These are phyloP conservation scores for Dactylellina parvicollis DNA, from an alignment of 2,329 filamentous ascomycete genomes.

Conservation along the genomic window DNA sequence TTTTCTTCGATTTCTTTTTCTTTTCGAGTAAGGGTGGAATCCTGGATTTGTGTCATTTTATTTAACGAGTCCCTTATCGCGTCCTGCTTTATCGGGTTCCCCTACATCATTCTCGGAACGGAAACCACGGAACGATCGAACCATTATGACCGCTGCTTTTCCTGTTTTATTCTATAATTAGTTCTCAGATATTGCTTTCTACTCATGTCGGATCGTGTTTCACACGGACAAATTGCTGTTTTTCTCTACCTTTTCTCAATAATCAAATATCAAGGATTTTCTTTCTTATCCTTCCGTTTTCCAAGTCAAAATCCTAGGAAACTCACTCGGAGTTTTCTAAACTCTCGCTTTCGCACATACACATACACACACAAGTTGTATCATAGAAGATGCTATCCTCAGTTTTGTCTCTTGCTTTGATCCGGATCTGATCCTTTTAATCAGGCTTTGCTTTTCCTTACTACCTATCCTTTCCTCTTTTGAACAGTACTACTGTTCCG, in stretches of 20 bases:
- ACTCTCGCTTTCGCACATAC: too few species aligned
- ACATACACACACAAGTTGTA: conserved; percentile 38
- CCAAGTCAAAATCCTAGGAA: not conserved
- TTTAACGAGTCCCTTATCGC: conserved; percentile 34
- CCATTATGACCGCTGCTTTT: conserved; percentile 24
- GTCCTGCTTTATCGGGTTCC: conserved; percentile 10
- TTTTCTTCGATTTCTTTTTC: conserved; percentile 3
- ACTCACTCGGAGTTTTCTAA: too few species aligned
- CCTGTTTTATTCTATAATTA: conserved; percentile 13
- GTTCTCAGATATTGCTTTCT: conserved; percentile 2
- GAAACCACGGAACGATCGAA: conserved; percentile 26
- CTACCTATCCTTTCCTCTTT: too few species aligned
- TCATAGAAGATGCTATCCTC: too few species aligned
- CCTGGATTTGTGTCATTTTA: conserved; percentile 30
- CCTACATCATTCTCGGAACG: conserved; percentile 9
- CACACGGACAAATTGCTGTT: not conserved
- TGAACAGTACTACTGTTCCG: too few species aligned
- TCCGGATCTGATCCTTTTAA: too few species aligned
- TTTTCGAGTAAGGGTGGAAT: conserved; percentile 33
- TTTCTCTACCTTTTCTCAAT: conserved; percentile 1
- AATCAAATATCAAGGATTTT: conserved; percentile 26
- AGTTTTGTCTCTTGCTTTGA: too few species aligned
- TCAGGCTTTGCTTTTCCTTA: too few species aligned
- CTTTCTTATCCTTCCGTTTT: conserved; percentile 13
- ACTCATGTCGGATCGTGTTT: conserved; percentile 1